phyloP scores from a whole-genome alignment of 2,329 filamentous ascomycete genomes.

The Fusarium torulosum region DNA sequence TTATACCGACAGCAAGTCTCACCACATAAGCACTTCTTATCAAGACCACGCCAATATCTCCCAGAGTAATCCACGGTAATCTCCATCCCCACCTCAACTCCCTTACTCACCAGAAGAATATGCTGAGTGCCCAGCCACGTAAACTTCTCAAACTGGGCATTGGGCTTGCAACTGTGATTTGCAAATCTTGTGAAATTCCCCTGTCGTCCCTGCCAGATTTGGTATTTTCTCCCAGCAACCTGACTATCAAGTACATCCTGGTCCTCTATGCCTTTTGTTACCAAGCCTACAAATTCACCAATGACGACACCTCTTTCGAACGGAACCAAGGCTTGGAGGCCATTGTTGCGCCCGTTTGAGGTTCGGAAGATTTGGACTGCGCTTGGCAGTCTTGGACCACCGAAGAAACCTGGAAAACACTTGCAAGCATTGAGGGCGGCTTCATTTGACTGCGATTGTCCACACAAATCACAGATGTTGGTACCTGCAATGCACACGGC shows the following conservation, averaged over 20 bases:
- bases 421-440: background rate
- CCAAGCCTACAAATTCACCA: background rate
- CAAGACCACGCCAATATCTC: conserved; percentile 1
- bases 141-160: conserved; percentile 5
- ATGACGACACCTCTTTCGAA: conserved; percentile 1
- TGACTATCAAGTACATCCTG: conserved; percentile 5
- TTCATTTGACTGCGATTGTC: background rate
- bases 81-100: conserved; percentile 2
- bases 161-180: conserved; percentile 4
- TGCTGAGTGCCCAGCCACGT: conserved; percentile 1
- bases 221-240: background rate
- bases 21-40: conserved; percentile 2
- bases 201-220: conserved; percentile 1
- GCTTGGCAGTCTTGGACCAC: background rate
- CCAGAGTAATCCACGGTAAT: conserved; percentile 4
- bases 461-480: background rate
- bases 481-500: background rate
- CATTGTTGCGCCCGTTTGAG: conserved; percentile 2
- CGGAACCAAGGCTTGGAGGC: background rate
- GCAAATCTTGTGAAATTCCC: background rate
- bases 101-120: conserved; percentile 2
- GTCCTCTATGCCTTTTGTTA: background rate
- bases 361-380: conserved; percentile 3
- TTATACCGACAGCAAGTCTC: conserved; percentile 10
- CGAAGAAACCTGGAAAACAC: background rate